Evolutionary conservation across 176 grass and related monocot species (phyloP).

Genomic region (Aegilops tauschii): DNA sequence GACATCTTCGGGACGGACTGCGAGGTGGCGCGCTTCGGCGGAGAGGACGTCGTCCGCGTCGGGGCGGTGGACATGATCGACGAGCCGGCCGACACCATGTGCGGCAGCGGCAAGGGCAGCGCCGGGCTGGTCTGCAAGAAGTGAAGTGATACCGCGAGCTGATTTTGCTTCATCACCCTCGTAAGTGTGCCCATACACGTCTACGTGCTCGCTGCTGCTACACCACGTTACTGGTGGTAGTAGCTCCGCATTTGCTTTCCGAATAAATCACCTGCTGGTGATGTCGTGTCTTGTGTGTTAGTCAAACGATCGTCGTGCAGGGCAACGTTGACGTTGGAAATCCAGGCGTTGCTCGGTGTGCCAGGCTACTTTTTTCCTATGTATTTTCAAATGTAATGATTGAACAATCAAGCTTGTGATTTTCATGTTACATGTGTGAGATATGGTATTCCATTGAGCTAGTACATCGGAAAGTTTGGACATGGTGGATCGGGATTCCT

Average conservation of each 20-base stretch:
- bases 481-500: not conserved
- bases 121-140: constrained; percentile 58
- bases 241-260: not conserved
- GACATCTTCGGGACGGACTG: constrained; percentile 48
- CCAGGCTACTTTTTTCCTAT: not conserved
- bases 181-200: not conserved
- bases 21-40: constrained; percentile 37
- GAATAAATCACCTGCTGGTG: constrained; percentile 15
- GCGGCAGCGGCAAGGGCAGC: constrained; percentile 36
- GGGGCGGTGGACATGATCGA: not conserved
- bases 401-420: not conserved
- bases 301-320: not conserved
- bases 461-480: too few relatives aligned
- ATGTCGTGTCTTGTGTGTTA: not conserved
- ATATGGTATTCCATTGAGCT: too few relatives aligned
- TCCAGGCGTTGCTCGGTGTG: constrained; percentile 2
- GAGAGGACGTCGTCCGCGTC: not conserved
- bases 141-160: constrained; percentile 17
- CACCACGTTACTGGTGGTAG: not conserved
- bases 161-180: not conserved
- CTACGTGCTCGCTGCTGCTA: constrained; percentile 30
- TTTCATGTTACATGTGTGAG: not conserved
- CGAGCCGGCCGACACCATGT: constrained; percentile 27
- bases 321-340: not conserved
- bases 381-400: not conserved